Evolutionary conservation across 306 rosid species (phyloP), one percentile per base, ranked within the genome.

Genomic region (Vigna radiata): DNA sequence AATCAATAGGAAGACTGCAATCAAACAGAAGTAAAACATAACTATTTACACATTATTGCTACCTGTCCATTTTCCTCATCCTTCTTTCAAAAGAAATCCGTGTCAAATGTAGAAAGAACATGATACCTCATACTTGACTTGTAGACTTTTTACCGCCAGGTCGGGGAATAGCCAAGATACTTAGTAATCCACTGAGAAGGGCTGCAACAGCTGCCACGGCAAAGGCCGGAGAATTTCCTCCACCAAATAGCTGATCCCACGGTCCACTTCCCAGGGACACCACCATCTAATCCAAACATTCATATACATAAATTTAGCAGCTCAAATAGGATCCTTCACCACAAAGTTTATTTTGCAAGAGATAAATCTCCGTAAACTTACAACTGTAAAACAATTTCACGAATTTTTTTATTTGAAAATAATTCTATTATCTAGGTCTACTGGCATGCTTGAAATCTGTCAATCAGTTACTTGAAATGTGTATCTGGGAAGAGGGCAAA

Each of bases 191-290:
- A 85, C 97, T 86, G 60, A 76, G 89, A 79, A 92, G 89, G 88
- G 93, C 93, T 81, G 99, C 88, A 91, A 79, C 73, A 75, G 93
- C 91, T 68, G 92, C 97, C 81, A 95, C 93, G 41, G 87, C 97
- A 72, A 96, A 89, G 80, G 97, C 98, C 54, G 99, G 98, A 76
- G 97, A 46, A 80, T 96, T 96, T 81, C 98, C 96, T 85, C 99
- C 98, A 77, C 98, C 98, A 86, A 96, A 92, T 85, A 96, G 89
- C 82, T 96, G 97, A 96, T 92, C 97, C 99, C 98, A 96, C 52
- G 97, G 99, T 85, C 99, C 99, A 89, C 97, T 89, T 77, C 97
- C 96, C 78, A 92, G 27, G 50, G 97, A 92, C 77, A 92, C 99
- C 81, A 96, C 68, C 61, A 96, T 94, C 98, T 95, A 86, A 78